Conservation (phyloP, 108 stramenopile genomes). For the Fragilaria radians region DNA sequence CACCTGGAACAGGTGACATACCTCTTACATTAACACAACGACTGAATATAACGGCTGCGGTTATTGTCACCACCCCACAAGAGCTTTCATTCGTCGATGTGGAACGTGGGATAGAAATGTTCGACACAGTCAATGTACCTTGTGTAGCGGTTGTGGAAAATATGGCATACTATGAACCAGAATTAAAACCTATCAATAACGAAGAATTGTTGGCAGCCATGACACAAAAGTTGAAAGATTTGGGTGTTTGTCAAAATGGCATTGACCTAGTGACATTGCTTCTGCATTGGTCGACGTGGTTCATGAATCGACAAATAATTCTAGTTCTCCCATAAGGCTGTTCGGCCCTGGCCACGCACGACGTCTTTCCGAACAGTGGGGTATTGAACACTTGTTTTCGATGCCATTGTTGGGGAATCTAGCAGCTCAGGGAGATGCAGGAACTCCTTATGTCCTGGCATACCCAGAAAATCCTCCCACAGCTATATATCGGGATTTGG, state of each 20-base stretch:
- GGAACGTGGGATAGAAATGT: slow-evolving; percentile 95
- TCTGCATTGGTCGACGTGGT: slow-evolving; percentile 42
- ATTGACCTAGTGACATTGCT: slow-evolving; percentile 14
- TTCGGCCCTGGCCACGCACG: slow-evolving; percentile 76
- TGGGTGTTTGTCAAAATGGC: slow-evolving; percentile 20
- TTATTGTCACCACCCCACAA: slow-evolving; percentile 97
- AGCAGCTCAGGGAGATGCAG: slow-evolving; percentile 76
- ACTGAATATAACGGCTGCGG: slow-evolving; percentile 88
- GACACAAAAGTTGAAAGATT: slow-evolving; percentile 22
- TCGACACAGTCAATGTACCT: slow-evolving; percentile 91
- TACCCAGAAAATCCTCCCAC: slow-evolving; percentile 65
- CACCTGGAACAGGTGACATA: slow-evolving; percentile 98
- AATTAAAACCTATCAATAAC: slow-evolving; percentile 27
- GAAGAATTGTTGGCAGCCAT: slow-evolving; percentile 30
- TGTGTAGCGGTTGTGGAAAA: slow-evolving; percentile 97
- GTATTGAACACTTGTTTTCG: slow-evolving; percentile 75
- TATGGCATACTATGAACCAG: slow-evolving; percentile 86
- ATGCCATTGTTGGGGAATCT: slow-evolving; percentile 72
- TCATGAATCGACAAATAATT: slow-evolving; percentile 17
- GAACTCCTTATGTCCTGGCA: slow-evolving; percentile 64
- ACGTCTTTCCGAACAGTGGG: slow-evolving; percentile 75
- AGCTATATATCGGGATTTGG: slow-evolving; percentile 54
- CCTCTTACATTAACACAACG: slow-evolving; percentile 92
- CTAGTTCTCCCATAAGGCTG: slow-evolving; percentile 45
- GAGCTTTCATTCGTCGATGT: slow-evolving; percentile 94